A percentile compares a stretch with the other conserved stretches of the same genome.
Conservation (phyloP, 2,329 filamentous ascomycete species). For the Penicillium sp. region DNA sequence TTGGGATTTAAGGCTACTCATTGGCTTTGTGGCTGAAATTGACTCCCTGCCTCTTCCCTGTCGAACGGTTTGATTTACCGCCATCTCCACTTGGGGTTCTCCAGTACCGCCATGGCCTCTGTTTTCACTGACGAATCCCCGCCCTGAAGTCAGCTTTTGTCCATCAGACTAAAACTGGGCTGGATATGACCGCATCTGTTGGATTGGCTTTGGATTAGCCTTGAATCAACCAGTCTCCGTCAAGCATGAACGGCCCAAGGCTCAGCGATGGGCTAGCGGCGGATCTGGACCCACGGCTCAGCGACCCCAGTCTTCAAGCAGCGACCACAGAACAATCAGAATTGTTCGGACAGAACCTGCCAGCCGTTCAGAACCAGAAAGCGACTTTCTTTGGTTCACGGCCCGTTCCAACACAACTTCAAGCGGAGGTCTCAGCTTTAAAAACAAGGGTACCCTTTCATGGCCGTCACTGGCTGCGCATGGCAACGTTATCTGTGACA, state of each 20-base stretch:
- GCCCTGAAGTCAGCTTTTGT: slow-evolving; percentile 12
- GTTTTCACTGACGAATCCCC: slow-evolving; percentile 24
- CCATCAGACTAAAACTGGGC: slow-evolving; percentile 23
- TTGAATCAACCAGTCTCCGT: slow-evolving; percentile 19
- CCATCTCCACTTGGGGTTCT: slow-evolving; percentile 24
- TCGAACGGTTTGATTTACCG: slow-evolving; percentile 25
- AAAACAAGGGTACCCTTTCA: slow-evolving; percentile 11
- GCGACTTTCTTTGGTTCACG: slow-evolving; percentile 18
- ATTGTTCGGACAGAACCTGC: slow-evolving; percentile 6
- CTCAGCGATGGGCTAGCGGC: slow-evolving; percentile 29
- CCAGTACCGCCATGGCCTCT: slow-evolving; percentile 24
- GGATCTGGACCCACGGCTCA: slow-evolving; percentile 34
- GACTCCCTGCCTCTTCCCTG: slow-evolving; percentile 7
- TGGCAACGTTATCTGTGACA: slow-evolving; percentile 19
- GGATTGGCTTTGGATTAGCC: slow-evolving; percentile 16
- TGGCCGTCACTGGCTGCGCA: slow-evolving; percentile 19
- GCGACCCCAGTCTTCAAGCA: slow-evolving; percentile 19
- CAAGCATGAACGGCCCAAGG: slow-evolving; percentile 25
- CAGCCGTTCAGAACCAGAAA: slow-evolving; percentile 17
- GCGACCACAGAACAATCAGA: slow-evolving; percentile 2
- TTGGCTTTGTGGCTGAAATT: slow-evolving; percentile 18
- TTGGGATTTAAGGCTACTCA: slow-evolving; percentile 7
- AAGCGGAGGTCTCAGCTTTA: slow-evolving; percentile 23
- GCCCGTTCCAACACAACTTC: slow-evolving; percentile 18
- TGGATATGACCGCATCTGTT: slow-evolving; percentile 23